Percentiles rank a stretch among this genome's conserved stretches.
phyloP scores from a whole-genome alignment of 1,139 yeast genomes.

The Suhomyces ambrosiae region DNA sequence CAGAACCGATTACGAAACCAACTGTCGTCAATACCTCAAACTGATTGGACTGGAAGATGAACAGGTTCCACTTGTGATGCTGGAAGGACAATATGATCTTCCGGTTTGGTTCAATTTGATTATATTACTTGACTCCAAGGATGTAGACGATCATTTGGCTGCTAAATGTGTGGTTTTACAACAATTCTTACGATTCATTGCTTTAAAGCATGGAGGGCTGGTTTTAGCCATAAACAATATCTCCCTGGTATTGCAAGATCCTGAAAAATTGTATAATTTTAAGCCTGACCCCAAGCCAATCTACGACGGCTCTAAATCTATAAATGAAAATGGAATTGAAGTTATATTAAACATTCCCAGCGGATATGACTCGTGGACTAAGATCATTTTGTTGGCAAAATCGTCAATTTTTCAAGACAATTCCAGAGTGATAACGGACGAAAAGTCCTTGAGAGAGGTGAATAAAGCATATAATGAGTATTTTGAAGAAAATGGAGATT shows the following conservation, averaged over 20 bases:
- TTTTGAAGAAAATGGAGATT: constrained; percentile 8
- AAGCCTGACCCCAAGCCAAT: constrained; percentile 12
- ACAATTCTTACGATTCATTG: constrained; percentile 53
- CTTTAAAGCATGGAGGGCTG: constrained; percentile 46
- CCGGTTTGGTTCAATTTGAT: constrained; percentile 23
- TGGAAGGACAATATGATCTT: constrained; percentile 23
- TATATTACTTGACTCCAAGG: constrained; percentile 21
- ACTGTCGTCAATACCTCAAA: constrained; percentile 9
- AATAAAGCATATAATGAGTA: constrained; percentile 16
- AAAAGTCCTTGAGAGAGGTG: constrained; percentile 16
- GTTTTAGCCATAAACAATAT: constrained; percentile 26
- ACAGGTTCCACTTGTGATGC: neutral
- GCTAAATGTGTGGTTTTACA: constrained; percentile 39
- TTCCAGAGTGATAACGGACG: constrained; percentile 14
- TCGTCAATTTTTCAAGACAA: constrained; percentile 20
- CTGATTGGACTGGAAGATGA: constrained; percentile 10
- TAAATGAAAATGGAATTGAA: constrained; percentile 5
- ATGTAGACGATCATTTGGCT: constrained; percentile 22
- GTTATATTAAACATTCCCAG: constrained; percentile 44
- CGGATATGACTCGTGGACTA: constrained; percentile 54
- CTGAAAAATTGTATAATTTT: constrained; percentile 2
- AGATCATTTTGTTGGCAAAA: constrained; percentile 48
- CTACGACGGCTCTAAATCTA: constrained; percentile 9
- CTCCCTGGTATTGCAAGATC: constrained; percentile 6
- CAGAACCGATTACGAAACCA: constrained; percentile 1